Evolutionary conservation across 1,139 yeast species (phyloP), one percentile per base, ranked within the genome.

Genomic region (Hyphopichia burtonii): DNA sequence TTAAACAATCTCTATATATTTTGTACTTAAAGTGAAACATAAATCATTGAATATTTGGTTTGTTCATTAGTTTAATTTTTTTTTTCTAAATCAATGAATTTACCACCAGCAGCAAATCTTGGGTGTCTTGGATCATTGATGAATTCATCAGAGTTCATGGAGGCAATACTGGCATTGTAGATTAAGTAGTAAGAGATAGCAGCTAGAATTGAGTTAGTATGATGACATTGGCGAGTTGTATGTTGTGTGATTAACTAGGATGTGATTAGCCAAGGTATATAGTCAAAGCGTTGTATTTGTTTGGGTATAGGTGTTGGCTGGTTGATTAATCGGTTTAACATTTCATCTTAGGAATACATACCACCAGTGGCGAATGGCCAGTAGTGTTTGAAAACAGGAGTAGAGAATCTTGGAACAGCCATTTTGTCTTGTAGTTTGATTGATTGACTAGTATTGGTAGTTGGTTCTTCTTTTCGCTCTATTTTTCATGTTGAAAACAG

Each of bases 61-160:
- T 12, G n/a, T 12, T 27, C 31, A n/a, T 22, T 22, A 14, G 9
- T 23, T 45, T 61, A 61, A 41, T 60, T 61, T 50, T 52, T 61
- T 55, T 71, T 68, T 52, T 68, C 74, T 59, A 73, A 70, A 52
- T 73, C 77, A 51, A 73, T 69, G 65, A 69, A 71, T 66, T 72
- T 72, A 51, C 77, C 78, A 56, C 78, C 78, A 47, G 59, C 65
- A 55, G 71, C 69, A 48, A 73, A 73, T 68, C 78, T 72, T 57
- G 78, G 78, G 64, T 73, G 78, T 71, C 77, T 73, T 65, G 78
- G 78, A 60, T 73, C 78, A 54, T 73, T 73, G 57, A 73, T 73
- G 63, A 68, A 73, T 59, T 72, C 78, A 44, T 67, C 74, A 41
- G 77, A 66, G 72, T 73, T 66, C 66, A 63, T 61, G 44, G 74